Evolutionary conservation across 345 rosid genomes (phyloP).

Genomic region (Murraya paniculata): DNA sequence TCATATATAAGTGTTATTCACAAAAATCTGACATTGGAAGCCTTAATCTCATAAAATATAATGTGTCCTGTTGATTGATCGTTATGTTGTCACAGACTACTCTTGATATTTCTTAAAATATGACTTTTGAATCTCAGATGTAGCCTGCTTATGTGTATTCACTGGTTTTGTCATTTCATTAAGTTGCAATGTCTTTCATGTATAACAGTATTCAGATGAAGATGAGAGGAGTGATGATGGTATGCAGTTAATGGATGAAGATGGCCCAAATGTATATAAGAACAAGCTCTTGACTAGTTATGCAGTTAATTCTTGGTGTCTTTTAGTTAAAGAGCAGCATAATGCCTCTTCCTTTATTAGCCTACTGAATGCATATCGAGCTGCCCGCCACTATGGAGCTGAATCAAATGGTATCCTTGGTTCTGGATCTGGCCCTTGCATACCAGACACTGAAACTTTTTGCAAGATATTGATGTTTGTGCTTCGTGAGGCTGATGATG

Average conservation of each 20-base stretch:
- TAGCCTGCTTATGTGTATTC: not conserved
- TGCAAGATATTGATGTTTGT: slow-evolving; percentile 54
- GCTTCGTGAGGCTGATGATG: slow-evolving; percentile 64
- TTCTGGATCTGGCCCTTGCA: slow-evolving; percentile 12
- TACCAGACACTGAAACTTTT: slow-evolving; percentile 45
- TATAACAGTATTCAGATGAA: slow-evolving; percentile 47
- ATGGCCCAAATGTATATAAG: slow-evolving; percentile 24
- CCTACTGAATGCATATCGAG: slow-evolving; percentile 70
- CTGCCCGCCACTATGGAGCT: slow-evolving; percentile 71
- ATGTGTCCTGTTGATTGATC: not conserved
- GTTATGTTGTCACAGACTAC: not conserved
- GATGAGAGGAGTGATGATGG: slow-evolving; percentile 38
- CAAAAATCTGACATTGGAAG: not conserved
- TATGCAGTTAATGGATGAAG: slow-evolving; percentile 29
- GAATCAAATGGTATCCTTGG: slow-evolving; percentile 39
- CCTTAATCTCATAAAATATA: not conserved
- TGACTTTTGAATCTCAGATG: not conserved
- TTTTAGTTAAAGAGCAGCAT: slow-evolving; percentile 50
- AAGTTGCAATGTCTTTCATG: slow-evolving; percentile 14
- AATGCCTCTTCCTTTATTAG: slow-evolving; percentile 55
- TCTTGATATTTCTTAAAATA: not conserved
- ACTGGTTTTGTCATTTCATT: not conserved
- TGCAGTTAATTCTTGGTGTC: slow-evolving; percentile 45
- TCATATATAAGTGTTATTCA: not conserved
- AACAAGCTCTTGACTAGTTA: slow-evolving; percentile 42